Evolutionary conservation across 306 rosid genomes (phyloP).

Genomic region (Inga laurina): DNA sequence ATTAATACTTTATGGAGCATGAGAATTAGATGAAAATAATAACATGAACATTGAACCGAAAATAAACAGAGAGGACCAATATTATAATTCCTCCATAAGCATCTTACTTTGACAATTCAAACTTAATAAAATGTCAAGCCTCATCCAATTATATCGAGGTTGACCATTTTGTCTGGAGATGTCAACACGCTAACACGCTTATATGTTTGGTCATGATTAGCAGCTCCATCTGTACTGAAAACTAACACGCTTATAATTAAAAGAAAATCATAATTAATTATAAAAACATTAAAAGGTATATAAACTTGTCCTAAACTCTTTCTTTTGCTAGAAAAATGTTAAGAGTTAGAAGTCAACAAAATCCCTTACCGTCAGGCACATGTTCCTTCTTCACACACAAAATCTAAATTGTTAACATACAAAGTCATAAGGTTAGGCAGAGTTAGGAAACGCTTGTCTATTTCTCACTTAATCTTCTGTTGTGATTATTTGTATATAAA

Average conservation of each 20-base stretch:
- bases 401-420: too few species aligned
- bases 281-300: background rate
- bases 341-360: too few species aligned
- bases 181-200: background rate
- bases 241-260: background rate
- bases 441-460: too few species aligned
- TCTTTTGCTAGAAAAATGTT: background rate
- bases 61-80: background rate
- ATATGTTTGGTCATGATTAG: background rate
- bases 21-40: background rate
- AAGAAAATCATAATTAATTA: background rate
- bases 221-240: background rate
- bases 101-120: background rate
- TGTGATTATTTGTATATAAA: too few species aligned
- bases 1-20: background rate
- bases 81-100: background rate
- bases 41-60: background rate
- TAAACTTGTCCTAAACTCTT: background rate
- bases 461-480: too few species aligned
- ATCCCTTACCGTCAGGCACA: too few species aligned
- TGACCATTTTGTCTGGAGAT: background rate
- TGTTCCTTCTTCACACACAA: too few species aligned
- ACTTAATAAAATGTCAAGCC: background rate
- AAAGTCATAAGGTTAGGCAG: too few species aligned
- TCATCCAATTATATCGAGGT: background rate